Evolutionary conservation across 2,329 filamentous ascomycete species (phyloP).

Genomic region (Grosmannia clavigera): DNA sequence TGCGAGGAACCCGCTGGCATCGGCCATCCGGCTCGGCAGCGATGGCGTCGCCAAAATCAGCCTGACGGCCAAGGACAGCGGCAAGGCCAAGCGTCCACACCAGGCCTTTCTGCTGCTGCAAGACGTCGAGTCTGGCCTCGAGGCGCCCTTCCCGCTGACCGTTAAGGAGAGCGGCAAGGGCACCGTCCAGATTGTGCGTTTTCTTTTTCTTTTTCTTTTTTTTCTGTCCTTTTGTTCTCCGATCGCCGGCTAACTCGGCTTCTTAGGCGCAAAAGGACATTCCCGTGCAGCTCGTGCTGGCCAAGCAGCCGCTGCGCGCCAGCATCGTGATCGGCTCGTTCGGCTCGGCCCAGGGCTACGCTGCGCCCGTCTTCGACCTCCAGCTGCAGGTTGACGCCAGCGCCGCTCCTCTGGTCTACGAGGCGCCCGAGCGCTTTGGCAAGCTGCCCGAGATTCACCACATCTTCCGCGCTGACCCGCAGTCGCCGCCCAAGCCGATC

Average conservation of each 20-base stretch:
- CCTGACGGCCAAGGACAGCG: slow-evolving; percentile 69
- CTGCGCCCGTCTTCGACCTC: slow-evolving; percentile 61
- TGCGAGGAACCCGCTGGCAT: slow-evolving; percentile 46
- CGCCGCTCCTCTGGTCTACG: slow-evolving; percentile 41
- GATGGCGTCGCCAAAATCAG: slow-evolving; percentile 69
- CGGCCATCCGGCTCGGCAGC: slow-evolving; percentile 50
- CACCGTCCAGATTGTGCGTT: slow-evolving; percentile 67
- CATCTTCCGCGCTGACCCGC: slow-evolving; percentile 70
- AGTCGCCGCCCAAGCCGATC: slow-evolving; percentile 68
- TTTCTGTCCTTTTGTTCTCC: not conserved
- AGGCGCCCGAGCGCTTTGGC: slow-evolving; percentile 68
- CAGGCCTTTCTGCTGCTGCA: slow-evolving; percentile 83
- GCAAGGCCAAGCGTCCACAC: slow-evolving; percentile 72
- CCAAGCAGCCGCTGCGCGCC: slow-evolving; percentile 59
- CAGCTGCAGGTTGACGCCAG: slow-evolving; percentile 51
- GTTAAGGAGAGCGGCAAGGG: slow-evolving; percentile 84
- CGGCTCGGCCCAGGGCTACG: slow-evolving; percentile 56
- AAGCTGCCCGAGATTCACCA: slow-evolving; percentile 80
- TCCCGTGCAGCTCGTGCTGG: slow-evolving; percentile 64
- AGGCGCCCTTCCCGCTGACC: slow-evolving; percentile 73
- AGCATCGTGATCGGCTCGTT: slow-evolving; percentile 79
- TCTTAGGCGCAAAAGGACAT: slow-evolving; percentile 75
- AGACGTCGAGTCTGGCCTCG: slow-evolving; percentile 62
- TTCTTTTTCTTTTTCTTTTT: no score
- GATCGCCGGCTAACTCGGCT: not conserved